Evolutionary conservation across 345 rosid genomes (phyloP).

Genomic region (Moricandia arvensis): DNA sequence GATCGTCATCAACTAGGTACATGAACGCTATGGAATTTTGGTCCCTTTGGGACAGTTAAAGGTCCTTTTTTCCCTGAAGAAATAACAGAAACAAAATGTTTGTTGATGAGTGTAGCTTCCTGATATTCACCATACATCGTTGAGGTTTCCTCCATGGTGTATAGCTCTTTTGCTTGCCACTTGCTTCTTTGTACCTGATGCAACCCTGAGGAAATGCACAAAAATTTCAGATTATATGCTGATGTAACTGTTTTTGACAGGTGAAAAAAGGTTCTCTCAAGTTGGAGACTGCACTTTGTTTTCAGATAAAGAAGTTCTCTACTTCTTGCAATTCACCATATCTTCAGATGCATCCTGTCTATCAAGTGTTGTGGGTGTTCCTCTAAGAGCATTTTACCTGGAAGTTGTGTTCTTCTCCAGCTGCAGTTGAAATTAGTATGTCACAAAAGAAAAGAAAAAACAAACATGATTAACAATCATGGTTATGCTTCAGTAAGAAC

Average conservation of each 20-base stretch:
- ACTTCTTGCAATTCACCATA: constrained; percentile 11
- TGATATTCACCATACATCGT: constrained; percentile 26
- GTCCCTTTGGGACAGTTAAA: constrained; percentile 54
- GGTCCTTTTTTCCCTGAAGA: constrained; percentile 44
- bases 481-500: constrained; percentile 21
- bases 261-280: constrained; percentile 33
- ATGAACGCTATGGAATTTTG: constrained; percentile 59
- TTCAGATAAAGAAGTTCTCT: constrained; percentile 35
- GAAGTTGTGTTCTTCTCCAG: constrained; percentile 24
- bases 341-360: constrained; percentile 17
- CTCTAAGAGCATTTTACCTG: constrained; percentile 30
- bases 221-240: neutral
- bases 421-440: constrained; percentile 15
- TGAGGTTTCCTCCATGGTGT: constrained; percentile 1
- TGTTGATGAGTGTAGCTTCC: constrained; percentile 38
- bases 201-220: constrained; percentile 40
- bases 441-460: neutral
- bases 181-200: constrained; percentile 35
- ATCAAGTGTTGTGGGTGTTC: constrained; percentile 25
- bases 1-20: constrained; percentile 36
- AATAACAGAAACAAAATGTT: constrained; percentile 38
- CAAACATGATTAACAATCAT: neutral
- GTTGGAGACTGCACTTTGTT: constrained; percentile 33
- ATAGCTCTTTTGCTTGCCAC: constrained; percentile 16
- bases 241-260: neutral